Conservation (phyloP, 1,284 basidiomycete genomes). For the Sphaerobolus stellatus region DNA sequence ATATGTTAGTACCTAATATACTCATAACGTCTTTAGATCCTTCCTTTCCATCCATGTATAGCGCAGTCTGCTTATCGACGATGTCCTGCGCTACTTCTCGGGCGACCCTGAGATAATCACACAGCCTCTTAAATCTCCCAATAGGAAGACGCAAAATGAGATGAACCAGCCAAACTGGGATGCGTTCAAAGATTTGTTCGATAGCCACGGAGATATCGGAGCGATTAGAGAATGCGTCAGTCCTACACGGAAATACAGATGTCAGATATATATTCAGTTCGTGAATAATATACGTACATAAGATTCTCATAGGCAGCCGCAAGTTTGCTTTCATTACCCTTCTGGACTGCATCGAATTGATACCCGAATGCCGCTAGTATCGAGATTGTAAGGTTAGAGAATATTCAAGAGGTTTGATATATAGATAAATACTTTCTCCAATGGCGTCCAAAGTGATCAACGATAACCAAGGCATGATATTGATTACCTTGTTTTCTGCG, state of each 20-base stretch:
- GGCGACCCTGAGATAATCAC: background rate
- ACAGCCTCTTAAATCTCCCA: background rate
- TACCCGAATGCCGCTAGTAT: constrained; percentile 43
- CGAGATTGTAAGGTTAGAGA: background rate
- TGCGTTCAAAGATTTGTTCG: background rate
- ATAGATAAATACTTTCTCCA: background rate
- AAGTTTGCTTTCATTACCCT: constrained; percentile 4
- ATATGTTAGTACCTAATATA: background rate
- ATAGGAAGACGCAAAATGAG: background rate
- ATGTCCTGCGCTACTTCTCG: background rate
- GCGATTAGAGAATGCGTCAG: constrained; percentile 2
- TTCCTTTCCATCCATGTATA: background rate
- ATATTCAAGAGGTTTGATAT: background rate
- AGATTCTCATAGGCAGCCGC: constrained; percentile 30
- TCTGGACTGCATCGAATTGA: constrained; percentile 31
- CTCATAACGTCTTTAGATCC: constrained; percentile 8
- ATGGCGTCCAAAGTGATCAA: background rate
- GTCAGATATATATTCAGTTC: background rate
- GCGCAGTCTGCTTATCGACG: background rate
- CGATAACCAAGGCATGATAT: background rate
- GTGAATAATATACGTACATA: constrained; percentile 28
- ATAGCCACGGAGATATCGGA: background rate
- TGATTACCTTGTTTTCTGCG: background rate
- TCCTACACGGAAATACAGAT: background rate
- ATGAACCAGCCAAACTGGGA: background rate